phyloP scores from a whole-genome alignment of 2,329 filamentous ascomycete genomes.

The Fusarium brevicatenulatum region DNA sequence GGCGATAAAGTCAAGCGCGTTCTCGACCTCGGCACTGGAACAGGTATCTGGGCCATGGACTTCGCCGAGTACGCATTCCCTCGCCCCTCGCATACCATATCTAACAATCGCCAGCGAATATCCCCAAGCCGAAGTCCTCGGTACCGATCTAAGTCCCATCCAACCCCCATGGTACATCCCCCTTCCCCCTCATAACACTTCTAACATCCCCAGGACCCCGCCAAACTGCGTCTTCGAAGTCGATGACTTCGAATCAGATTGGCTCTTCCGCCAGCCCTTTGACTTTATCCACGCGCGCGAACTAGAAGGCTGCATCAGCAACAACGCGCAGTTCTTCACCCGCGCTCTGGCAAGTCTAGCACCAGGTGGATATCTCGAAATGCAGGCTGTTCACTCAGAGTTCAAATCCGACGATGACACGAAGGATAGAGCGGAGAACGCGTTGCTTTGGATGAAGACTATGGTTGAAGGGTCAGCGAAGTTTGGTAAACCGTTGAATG shows the following conservation, averaged over 20 bases:
- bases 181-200: rapidly evolving
- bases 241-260: conserved; percentile 21
- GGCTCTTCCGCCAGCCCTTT: conserved; percentile 11
- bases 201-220: neutral
- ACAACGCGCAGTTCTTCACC: neutral
- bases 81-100: rapidly evolving
- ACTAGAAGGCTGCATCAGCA: conserved; percentile 10
- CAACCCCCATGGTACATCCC: conserved; percentile 14
- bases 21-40: conserved; percentile 21
- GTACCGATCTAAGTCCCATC: conserved; percentile 25
- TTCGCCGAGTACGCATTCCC: conserved; percentile 14
- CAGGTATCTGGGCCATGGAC: conserved; percentile 25
- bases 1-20: neutral
- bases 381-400: conserved; percentile 7
- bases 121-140: conserved; percentile 3
- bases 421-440: neutral
- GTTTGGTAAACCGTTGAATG: conserved; percentile 17
- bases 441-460: conserved; percentile 5
- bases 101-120: neutral
- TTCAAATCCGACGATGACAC: conserved; percentile 12
- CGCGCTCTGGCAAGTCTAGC: neutral
- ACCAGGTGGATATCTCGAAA: conserved; percentile 12
- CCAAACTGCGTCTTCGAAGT: conserved; percentile 21
- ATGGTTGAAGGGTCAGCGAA: neutral
- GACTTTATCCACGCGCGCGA: conserved; percentile 20